Conservation (phyloP, 805 yeast species). For the Starmera pachycereana region DNA sequence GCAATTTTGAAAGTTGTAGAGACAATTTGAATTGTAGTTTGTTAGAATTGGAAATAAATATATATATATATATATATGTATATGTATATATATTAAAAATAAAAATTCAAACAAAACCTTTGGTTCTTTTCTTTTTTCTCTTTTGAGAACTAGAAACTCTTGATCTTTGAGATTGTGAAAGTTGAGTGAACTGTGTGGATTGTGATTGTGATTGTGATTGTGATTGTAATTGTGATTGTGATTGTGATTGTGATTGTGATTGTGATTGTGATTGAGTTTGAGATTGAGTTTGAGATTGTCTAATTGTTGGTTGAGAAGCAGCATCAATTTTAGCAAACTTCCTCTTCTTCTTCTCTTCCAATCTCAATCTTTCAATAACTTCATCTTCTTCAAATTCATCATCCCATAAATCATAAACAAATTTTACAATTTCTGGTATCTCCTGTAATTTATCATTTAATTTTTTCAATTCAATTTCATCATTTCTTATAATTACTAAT, state of each 20-base stretch:
- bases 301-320: neutral
- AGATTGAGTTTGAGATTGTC: neutral
- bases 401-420: slow-evolving; percentile 1
- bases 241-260: no score
- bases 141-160: neutral
- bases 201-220: slow-evolving; percentile 1
- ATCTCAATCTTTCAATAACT: no score
- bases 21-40: neutral
- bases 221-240: slow-evolving; percentile 10
- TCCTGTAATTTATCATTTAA: neutral
- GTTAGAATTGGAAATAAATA: no score
- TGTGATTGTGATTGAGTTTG: slow-evolving; percentile 8
- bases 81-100: no score
- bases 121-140: slow-evolving; percentile 10
- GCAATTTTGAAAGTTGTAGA: no score
- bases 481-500: neutral
- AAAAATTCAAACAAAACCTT: slow-evolving; percentile 11
- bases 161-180: slow-evolving; percentile 1
- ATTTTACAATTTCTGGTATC: neutral
- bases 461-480: neutral
- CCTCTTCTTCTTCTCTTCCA: no score
- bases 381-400: slow-evolving; percentile 2
- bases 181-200: neutral
- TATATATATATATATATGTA: no score
- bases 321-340: no score